These are phyloP conservation scores for Hanseniaspora singularis DNA, from an alignment of 805 yeast species.

Conservation along the genomic window DNA sequence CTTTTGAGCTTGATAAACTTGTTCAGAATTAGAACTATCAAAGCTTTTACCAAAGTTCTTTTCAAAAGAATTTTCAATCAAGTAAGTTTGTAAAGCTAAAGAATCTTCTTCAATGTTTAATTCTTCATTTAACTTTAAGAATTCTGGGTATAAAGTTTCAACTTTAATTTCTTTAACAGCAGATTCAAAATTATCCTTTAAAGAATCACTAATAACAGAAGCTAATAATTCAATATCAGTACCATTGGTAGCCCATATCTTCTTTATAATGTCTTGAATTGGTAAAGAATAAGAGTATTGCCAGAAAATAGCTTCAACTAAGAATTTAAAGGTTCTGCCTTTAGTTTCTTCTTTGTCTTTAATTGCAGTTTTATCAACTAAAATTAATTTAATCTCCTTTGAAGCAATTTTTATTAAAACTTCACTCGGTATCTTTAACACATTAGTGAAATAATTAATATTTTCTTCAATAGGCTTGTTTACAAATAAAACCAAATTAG, in stretches of 20 bases:
- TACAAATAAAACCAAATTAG: conserved; percentile 21
- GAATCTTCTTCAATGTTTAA: conserved; percentile 26
- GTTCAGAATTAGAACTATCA: conserved; percentile 44
- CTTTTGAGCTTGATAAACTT: conserved; percentile 29
- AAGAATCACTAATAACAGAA: conserved; percentile 52
- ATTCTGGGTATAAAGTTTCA: conserved; percentile 12
- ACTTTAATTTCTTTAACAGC: conserved; percentile 34
- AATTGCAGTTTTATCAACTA: conserved; percentile 50
- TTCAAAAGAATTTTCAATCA: conserved; percentile 23
- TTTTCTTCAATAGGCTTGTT: conserved; percentile 24
- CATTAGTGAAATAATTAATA: conserved; percentile 36
- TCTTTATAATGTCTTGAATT: conserved; percentile 54
- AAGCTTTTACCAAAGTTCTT: conserved; percentile 39
- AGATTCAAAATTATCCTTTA: conserved; percentile 43
- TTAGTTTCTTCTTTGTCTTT: conserved; percentile 60
- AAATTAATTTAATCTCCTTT: conserved; percentile 41
- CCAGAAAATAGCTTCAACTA: conserved; percentile 76
- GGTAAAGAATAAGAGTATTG: conserved; percentile 45
- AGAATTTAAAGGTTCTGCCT: conserved; percentile 64
- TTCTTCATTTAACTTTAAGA: conserved; percentile 20
- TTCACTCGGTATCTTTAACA: conserved; percentile 36
- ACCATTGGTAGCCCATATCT: conserved; percentile 70
- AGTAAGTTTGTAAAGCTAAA: conserved; percentile 38
- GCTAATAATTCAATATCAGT: conserved; percentile 70
- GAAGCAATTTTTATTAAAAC: conserved; percentile 43